Evolutionary conservation across 2,329 filamentous ascomycete species (phyloP).

Genomic region (Teratosphaeria pseudoeucalypti): DNA sequence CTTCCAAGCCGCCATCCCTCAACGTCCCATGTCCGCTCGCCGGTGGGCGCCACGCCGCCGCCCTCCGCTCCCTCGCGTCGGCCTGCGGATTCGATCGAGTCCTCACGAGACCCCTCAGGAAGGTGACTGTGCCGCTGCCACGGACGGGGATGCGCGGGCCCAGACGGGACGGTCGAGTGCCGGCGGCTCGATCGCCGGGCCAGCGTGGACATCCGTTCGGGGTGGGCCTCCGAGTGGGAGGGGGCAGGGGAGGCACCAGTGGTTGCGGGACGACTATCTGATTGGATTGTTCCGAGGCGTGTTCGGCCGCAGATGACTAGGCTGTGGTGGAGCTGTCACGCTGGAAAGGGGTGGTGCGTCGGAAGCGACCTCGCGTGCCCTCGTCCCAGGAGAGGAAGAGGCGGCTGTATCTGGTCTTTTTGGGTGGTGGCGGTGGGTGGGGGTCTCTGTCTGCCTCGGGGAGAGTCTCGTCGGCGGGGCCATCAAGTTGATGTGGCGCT

Average conservation of each 20-base stretch:
- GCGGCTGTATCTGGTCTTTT: not conserved
- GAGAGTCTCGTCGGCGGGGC: not conserved
- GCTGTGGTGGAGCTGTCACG: not conserved
- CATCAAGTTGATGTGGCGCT: not conserved
- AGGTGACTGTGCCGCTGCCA: not conserved
- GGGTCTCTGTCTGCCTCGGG: not conserved
- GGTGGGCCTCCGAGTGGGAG: constrained; percentile 16
- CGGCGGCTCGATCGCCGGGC: constrained; percentile 8
- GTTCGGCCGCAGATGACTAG: not conserved
- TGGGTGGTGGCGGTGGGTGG: not conserved
- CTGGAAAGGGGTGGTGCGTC: constrained; percentile 1
- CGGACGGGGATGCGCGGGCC: not conserved
- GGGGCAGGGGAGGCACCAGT: constrained; percentile 12
- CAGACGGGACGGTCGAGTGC: not conserved
- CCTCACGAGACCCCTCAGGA: not conserved
- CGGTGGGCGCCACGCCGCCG: constrained; percentile 20
- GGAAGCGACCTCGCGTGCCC: constrained; percentile 4
- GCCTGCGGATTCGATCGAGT: not conserved
- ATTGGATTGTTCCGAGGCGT: not conserved
- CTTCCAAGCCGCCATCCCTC: constrained; percentile 9
- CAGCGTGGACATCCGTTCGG: constrained; percentile 21
- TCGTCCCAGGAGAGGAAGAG: constrained; percentile 18
- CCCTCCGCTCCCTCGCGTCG: not conserved
- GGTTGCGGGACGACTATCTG: constrained; percentile 1
- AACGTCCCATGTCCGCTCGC: constrained; percentile 20